A percentile compares a stretch with the other conserved stretches of the same genome.
Evolutionary conservation across 2,329 filamentous ascomycete genomes (phyloP).

Genomic region (Colletotrichum sp.): DNA sequence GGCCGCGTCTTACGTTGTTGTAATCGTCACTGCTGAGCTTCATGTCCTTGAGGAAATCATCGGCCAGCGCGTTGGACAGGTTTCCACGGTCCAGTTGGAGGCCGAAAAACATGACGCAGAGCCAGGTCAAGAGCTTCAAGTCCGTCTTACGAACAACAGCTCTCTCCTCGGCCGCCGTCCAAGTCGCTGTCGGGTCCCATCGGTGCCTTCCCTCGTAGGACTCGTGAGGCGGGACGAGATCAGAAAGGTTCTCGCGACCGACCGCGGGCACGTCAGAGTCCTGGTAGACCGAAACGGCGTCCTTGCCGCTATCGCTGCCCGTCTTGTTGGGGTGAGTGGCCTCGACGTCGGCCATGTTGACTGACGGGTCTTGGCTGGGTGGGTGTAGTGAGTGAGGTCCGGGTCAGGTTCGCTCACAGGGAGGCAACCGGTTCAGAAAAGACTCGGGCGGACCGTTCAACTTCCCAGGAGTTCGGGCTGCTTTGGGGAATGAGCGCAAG

Average conservation of each 20-base stretch:
- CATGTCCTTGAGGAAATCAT: slow-evolving; percentile 63
- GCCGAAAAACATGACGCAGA: slow-evolving; percentile 55
- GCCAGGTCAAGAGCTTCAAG: slow-evolving; percentile 46
- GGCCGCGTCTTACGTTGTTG: slow-evolving; percentile 47
- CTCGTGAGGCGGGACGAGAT: slow-evolving; percentile 46
- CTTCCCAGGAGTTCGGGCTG: background rate
- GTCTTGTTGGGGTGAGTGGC: slow-evolving; percentile 17
- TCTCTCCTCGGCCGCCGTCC: slow-evolving; percentile 61
- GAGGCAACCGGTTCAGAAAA: background rate
- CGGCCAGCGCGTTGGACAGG: slow-evolving; percentile 64
- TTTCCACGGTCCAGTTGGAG: slow-evolving; percentile 69
- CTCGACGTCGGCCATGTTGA: slow-evolving; percentile 30
- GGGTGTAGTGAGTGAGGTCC: background rate
- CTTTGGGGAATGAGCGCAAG: background rate
- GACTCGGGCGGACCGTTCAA: background rate
- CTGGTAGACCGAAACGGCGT: slow-evolving; percentile 23
- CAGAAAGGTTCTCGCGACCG: slow-evolving; percentile 41
- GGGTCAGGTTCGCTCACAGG: background rate
- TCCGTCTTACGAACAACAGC: slow-evolving; percentile 56
- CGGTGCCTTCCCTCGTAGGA: slow-evolving; percentile 63
- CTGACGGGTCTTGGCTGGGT: slow-evolving; percentile 19
- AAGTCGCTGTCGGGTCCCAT: slow-evolving; percentile 60
- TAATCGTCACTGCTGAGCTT: slow-evolving; percentile 54
- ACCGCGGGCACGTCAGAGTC: slow-evolving; percentile 31
- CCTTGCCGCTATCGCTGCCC: slow-evolving; percentile 23